Base-by-base conservation (phyloP, 129 eudicot genomes). In the Tanacetum coccineum region DNA sequence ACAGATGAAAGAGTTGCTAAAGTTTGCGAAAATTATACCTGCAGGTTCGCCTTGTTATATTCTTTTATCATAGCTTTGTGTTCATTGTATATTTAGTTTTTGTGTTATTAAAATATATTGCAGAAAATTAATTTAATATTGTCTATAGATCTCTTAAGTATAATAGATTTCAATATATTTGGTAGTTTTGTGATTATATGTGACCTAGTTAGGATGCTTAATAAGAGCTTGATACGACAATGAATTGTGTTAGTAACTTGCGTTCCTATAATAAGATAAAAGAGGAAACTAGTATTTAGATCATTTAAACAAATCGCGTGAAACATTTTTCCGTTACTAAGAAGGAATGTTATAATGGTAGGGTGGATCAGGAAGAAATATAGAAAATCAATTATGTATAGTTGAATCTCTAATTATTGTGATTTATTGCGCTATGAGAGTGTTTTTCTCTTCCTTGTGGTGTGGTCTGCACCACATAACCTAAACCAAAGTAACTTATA, bases 1-100 rank as follows among this genome's bases (percentile, higher is more conserved):
- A n/a, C 87, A 76, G 81, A 76, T 83, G 57, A 83, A 79, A 72
- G 87, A 83, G 21, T 63, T 83, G 64, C 87, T 83, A 20, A 79
- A 68, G 52, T 79, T 83, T 13, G 79, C 84, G 39, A 79, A 71
- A 72, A 79, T 83, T 20, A 26, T 70, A 21, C 87, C 87, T 56
- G 84, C 87, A 3, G 84, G 87, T 83, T 30, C 12, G 84, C 20
- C 25, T 6, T 26, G 0, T 47, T 59, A 40, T 67, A 56, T 66
- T 52, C n/a, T 11, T 48, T 61, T 9, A 13, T 13, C n/a, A 17
- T 55, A 0, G 3, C 4, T 63, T 44, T 62, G 2, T 62, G 39
- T 22, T 72, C 61, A 48, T 49, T 67, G 17, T 67, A 58, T 8
- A 15, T 15, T 32, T 4, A 18, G 48, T 47, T 70, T 68, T 50